Base-by-base conservation (phyloP, 257 asterid genomes). In the Solanum habrochaites region DNA sequence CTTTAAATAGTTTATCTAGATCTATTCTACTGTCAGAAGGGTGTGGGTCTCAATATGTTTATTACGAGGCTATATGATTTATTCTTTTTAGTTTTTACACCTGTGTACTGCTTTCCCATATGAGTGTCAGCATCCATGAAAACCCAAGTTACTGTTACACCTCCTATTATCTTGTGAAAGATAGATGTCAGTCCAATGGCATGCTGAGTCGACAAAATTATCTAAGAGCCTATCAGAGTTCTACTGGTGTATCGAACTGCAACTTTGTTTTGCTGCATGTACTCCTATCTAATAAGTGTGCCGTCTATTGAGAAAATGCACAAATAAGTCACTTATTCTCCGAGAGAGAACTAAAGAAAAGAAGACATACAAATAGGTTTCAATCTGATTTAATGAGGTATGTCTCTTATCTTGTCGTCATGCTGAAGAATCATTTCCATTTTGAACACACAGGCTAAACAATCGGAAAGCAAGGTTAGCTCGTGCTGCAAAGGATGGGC, bases 381-480 rank as follows among this genome's bases (percentile, higher is more conserved):
- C 69, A 49, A 49, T 81, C 69, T 31, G 27, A 47, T 81, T 81
- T 81, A 29, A 21, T 67, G 52, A 70, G 32, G 37, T 52, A 14
- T 21, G 16, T 20, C 42, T 40, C 56, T 67, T 32, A 45, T 64
- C 66, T 49, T 10, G 66, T 88, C 60, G 40, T 47, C 45, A 29
- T 67, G 71, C 77, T 32, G 23, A 81, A 40, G 43, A 39, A 69
- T 70, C 82, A 42, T 39, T 60, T 43, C 83, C 72, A 32, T 83
- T 14, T 83, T 27, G 88, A 81, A 58, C 86, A 27, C 88, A 11
- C 95, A 97, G 99, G 99, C 95, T 97, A 88, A 97, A 97, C 88
- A 97, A 96, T 88, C 92, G 99, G 85, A 97, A 97, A 89, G 99
- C 99, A n/a, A 95, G 92, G 96, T 91, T 97, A 42, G 98, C 99